Conservation (phyloP, 108 stramenopile genomes). For the Cyclotella baltica region DNA sequence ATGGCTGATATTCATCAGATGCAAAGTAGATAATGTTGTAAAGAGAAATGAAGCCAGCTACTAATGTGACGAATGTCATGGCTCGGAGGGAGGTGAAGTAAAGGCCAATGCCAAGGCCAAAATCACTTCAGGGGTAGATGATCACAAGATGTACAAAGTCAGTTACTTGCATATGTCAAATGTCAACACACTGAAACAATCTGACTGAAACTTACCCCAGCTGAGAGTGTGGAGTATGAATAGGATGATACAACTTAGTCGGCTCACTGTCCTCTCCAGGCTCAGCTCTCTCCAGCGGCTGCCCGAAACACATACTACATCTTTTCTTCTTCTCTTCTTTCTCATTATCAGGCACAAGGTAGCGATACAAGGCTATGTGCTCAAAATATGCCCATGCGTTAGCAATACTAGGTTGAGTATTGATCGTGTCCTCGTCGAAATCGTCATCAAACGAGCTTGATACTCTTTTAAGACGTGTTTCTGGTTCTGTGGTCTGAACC, state of each 20-base stretch:
- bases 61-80: neutral
- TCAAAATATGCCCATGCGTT: constrained; percentile 9
- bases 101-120: neutral
- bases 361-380: neutral
- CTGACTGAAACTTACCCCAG: neutral
- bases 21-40: constrained; percentile 5
- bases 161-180: too few species aligned
- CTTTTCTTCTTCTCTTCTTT: neutral
- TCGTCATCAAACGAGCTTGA: too few species aligned
- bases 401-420: neutral
- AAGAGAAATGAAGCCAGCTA: neutral
- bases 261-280: neutral
- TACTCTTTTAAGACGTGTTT: too few species aligned
- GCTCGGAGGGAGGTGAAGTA: neutral
- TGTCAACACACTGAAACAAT: too few species aligned
- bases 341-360: neutral
- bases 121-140: neutral
- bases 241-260: neutral
- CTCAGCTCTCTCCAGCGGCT: constrained; percentile 6
- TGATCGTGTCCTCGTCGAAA: neutral
- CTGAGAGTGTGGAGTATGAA: neutral
- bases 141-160: too few species aligned
- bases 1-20: neutral
- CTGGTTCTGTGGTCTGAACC: too few species aligned
- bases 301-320: neutral